These are phyloP conservation scores for Suillus plorans DNA, from an alignment of 768 basidiomycete genomes.

Conservation along the genomic window DNA sequence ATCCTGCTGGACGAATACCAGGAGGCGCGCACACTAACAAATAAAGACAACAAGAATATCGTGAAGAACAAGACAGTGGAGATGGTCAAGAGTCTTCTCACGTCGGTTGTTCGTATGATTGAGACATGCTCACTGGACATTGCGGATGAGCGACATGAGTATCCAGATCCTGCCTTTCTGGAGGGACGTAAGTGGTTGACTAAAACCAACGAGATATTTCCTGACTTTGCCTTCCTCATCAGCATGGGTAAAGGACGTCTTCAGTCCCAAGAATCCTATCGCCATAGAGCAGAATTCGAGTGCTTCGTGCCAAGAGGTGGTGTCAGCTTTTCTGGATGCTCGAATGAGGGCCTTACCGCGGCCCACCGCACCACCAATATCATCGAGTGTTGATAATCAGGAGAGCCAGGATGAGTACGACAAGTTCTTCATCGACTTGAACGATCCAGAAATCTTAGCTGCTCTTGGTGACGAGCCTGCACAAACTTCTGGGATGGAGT, in stretches of 20 bases:
- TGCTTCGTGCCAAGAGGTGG: slow-evolving; percentile 53
- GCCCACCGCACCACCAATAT: slow-evolving; percentile 34
- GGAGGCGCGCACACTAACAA: slow-evolving; percentile 22
- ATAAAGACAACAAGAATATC: slow-evolving; percentile 11
- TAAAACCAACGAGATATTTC: background rate
- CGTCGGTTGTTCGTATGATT: slow-evolving; percentile 53
- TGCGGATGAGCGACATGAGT: slow-evolving; percentile 35
- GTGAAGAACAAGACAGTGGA: slow-evolving; percentile 31
- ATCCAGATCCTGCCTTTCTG: slow-evolving; percentile 64
- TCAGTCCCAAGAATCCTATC: slow-evolving; percentile 46
- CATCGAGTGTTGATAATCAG: slow-evolving; percentile 41
- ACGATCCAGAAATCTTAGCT: slow-evolving; percentile 59
- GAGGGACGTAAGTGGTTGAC: slow-evolving; percentile 44
- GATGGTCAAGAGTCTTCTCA: slow-evolving; percentile 54
- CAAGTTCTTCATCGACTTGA: slow-evolving; percentile 54
- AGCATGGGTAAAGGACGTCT: slow-evolving; percentile 62
- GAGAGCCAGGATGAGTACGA: slow-evolving; percentile 83
- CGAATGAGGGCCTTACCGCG: slow-evolving; percentile 48
- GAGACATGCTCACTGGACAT: slow-evolving; percentile 40
- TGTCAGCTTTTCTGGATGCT: slow-evolving; percentile 61
- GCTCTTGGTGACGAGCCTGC: slow-evolving; percentile 44
- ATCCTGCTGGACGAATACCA: slow-evolving; percentile 57
- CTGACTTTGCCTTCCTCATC: slow-evolving; percentile 12
- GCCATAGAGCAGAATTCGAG: slow-evolving; percentile 42
- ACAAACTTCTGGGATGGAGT: slow-evolving; percentile 22